Conservation (phyloP, 176 grass and related monocot species). For the Coix lacrymajobi region DNA sequence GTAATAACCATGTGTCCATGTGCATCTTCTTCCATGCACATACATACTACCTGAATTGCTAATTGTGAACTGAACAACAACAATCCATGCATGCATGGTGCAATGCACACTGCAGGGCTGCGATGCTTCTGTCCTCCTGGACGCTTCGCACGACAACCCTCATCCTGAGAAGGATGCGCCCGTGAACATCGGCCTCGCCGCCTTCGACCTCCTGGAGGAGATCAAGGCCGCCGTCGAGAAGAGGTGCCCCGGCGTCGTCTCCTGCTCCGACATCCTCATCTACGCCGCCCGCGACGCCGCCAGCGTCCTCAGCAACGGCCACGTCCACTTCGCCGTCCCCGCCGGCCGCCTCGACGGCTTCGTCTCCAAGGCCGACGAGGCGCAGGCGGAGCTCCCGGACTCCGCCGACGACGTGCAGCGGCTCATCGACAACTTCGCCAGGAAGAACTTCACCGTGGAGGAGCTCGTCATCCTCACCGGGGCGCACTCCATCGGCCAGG, state of each 20-base stretch:
- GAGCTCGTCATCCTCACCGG: constrained; percentile 64
- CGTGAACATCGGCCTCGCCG: constrained; percentile 39
- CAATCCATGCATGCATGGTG: too few species aligned
- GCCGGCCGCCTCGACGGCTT: constrained; percentile 57
- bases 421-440: constrained; percentile 33
- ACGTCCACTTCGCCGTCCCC: constrained; percentile 41
- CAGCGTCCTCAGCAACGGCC: constrained; percentile 38
- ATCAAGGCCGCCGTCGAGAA: constrained; percentile 47
- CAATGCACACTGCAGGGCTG: constrained; percentile 55
- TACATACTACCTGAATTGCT: too few species aligned
- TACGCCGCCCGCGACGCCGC: constrained; percentile 51
- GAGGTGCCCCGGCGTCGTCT: constrained; percentile 47
- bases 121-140: constrained; percentile 53
- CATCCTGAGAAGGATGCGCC: constrained; percentile 46
- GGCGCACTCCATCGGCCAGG: constrained; percentile 65
- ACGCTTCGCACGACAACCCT: constrained; percentile 24
- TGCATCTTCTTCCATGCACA: too few species aligned
- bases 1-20: too few species aligned
- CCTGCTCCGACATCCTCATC: constrained; percentile 61
- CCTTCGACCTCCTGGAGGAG: constrained; percentile 58
- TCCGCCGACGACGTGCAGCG: constrained; percentile 17
- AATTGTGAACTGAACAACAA: too few species aligned
- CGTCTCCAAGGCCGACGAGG: constrained; percentile 37
- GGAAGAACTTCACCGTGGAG: constrained; percentile 48
- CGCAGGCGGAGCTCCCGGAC: constrained; percentile 44